Percentiles rank a stretch among this genome's conserved stretches.
Evolutionary conservation across 2,329 filamentous ascomycete species (phyloP).

Genomic region (Penicillium brevicompactum): DNA sequence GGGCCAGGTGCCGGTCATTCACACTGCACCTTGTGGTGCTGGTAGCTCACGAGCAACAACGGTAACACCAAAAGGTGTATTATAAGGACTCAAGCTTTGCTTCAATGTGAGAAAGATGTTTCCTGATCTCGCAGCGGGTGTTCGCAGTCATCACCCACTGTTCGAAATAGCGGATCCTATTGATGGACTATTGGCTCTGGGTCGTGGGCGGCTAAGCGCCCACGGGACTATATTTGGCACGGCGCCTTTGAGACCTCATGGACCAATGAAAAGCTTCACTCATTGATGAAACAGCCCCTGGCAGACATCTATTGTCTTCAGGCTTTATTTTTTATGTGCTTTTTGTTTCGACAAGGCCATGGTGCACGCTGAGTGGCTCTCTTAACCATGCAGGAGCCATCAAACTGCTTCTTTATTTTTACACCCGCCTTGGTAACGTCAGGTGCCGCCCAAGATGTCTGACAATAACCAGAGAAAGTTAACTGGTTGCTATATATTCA

Average conservation of each 20-base stretch:
- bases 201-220: constrained; percentile 30
- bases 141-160: not conserved
- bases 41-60: no score
- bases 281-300: constrained; percentile 29
- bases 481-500: constrained; percentile 11
- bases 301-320: constrained; percentile 8
- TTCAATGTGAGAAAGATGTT: no score
- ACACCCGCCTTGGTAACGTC: constrained; percentile 2
- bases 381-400: constrained; percentile 9
- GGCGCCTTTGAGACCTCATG: constrained; percentile 23
- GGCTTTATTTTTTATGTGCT: constrained; percentile 20
- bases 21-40: no score
- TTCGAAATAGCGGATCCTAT: not conserved
- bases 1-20: no score
- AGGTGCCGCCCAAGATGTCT: constrained; percentile 16
- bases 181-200: constrained; percentile 25
- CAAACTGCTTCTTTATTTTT: constrained; percentile 16
- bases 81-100: no score
- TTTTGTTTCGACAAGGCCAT: constrained; percentile 16
- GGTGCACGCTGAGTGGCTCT: constrained; percentile 18
- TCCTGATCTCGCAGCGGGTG: no score
- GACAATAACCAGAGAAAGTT: constrained; percentile 1
- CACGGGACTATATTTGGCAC: constrained; percentile 30
- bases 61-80: no score
- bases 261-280: constrained; percentile 16